Conservation (phyloP, 768 basidiomycete species). For the Podaxis sp. region DNA sequence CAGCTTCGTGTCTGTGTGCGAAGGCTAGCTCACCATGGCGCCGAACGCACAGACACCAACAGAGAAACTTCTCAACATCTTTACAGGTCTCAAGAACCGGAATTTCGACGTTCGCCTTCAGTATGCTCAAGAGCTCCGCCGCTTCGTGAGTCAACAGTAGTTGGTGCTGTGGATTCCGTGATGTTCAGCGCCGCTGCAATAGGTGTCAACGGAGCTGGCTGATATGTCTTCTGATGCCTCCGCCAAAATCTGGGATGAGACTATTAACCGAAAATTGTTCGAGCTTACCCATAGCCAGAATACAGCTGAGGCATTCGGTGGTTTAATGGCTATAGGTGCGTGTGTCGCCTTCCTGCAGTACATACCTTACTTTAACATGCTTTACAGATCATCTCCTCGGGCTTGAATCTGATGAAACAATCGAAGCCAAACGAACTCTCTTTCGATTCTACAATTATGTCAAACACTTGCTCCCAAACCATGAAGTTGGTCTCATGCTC, state of each 20-base stretch:
- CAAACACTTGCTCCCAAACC: constrained; percentile 86
- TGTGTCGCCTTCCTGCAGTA: constrained; percentile 5
- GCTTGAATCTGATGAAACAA: constrained; percentile 75
- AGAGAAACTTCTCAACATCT: constrained; percentile 59
- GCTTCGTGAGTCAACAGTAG: constrained; percentile 55
- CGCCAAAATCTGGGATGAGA: constrained; percentile 83
- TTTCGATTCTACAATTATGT: constrained; percentile 93
- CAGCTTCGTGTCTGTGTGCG: not conserved
- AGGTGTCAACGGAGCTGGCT: constrained; percentile 73
- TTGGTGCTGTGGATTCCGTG: constrained; percentile 8
- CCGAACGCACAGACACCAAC: constrained; percentile 58
- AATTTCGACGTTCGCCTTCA: constrained; percentile 63
- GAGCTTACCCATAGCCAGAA: constrained; percentile 83
- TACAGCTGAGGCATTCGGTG: constrained; percentile 79
- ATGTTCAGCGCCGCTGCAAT: constrained; percentile 19
- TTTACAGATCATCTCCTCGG: constrained; percentile 68
- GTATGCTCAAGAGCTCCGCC: constrained; percentile 70
- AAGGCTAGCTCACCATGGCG: constrained; percentile 1
- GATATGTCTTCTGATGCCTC: constrained; percentile 84
- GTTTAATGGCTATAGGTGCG: constrained; percentile 84
- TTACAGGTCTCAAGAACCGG: constrained; percentile 63
- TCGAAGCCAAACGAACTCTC: constrained; percentile 77
- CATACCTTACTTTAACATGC: constrained; percentile 8
- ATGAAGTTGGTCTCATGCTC: constrained; percentile 92
- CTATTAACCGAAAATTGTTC: constrained; percentile 76